Base-by-base conservation (phyloP, 169 alveolate species). In the Fabrea salina region DNA sequence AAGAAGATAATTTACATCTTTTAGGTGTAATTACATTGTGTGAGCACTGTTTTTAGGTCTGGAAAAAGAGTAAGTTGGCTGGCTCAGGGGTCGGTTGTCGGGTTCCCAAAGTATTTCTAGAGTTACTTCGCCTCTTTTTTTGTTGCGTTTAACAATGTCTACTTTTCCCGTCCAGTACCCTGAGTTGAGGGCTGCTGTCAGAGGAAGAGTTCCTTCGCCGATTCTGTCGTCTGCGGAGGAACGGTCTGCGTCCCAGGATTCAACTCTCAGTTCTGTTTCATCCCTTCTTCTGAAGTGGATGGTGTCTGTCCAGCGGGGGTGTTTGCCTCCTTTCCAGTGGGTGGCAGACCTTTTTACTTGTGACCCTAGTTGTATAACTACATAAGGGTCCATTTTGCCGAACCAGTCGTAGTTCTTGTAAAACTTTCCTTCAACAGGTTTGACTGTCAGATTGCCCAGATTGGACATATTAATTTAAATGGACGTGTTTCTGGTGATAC, bases 351-450 rank as follows among this genome's bases (percentile, higher is more conserved):
- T 82, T 37, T 79, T 37, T 5, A 16, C 64, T 22, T 39, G 4
- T 13, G 35, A 19, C 13, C 82, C 92, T 4, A 72, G 37, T 33
- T 74, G 68, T 7, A 79, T 32, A 5, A 44, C 66, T n/a, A 83
- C 30, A 43, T 82, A 86, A n/a, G 92, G 92, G 37, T 86, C 92
- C 92, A 86, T 86, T 32, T 72, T 82, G 30, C 89, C 86, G 2
- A 86, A 76, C 4, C 72, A n/a, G 22, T 86, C 92, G 5, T 89
- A 82, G 35, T 86, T 89, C 49, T 86, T 61, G 3, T 79, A 67
- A 2, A 86, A 67, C 13, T 59, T 66, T 1, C 86, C 92, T 2
- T 56, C 41, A 32, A 40, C 13, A 1, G 88, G 88, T 47, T 70
- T 67, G 40, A 82, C 27, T 11, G 57, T 56, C 41, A 82, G 51